Conservation (phyloP, 441 rosid species). For the Erysimum cheiri region DNA sequence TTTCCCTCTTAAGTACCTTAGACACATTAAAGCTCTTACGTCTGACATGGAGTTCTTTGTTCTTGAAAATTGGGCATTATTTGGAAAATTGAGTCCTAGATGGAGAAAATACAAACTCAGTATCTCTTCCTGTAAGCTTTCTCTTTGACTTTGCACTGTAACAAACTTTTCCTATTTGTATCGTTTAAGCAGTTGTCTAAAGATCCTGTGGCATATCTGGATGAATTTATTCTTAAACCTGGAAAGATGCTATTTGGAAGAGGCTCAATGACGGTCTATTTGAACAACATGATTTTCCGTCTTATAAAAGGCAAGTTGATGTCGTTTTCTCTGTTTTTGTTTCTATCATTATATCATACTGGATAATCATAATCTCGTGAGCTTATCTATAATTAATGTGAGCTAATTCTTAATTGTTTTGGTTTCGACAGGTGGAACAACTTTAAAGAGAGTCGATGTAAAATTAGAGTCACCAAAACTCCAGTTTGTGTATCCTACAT, state of each 20-base stretch:
- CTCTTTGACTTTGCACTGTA: neutral
- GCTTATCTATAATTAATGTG: neutral
- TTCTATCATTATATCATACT: neutral
- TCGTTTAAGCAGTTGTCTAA: conserved; percentile 64
- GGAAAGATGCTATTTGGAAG: conserved; percentile 77
- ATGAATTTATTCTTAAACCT: conserved; percentile 69
- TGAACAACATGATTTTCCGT: conserved; percentile 73
- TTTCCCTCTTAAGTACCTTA: conserved; percentile 12
- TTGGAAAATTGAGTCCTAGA: conserved; percentile 10
- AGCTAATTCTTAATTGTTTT: conserved; percentile 29
- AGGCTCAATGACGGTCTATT: conserved; percentile 71
- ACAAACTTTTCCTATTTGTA: conserved; percentile 15
- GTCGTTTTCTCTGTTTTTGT: neutral
- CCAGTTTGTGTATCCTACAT: conserved; percentile 84
- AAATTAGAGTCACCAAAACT: conserved; percentile 69
- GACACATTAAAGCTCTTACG: neutral
- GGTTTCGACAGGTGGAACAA: conserved; percentile 63
- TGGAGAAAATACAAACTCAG: conserved; percentile 13
- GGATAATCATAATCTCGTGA: conserved; percentile 8
- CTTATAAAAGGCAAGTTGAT: conserved; percentile 61
- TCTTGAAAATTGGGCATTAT: neutral
- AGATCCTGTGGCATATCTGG: conserved; percentile 72
- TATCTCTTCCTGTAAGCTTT: conserved; percentile 6
- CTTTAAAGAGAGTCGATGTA: conserved; percentile 60
- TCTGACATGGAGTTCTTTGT: conserved; percentile 1